A percentile compares a stretch with the other conserved stretches of the same genome.
Evolutionary conservation across 306 rosid genomes (phyloP).

Genomic region (Gastrolobium villosum): DNA sequence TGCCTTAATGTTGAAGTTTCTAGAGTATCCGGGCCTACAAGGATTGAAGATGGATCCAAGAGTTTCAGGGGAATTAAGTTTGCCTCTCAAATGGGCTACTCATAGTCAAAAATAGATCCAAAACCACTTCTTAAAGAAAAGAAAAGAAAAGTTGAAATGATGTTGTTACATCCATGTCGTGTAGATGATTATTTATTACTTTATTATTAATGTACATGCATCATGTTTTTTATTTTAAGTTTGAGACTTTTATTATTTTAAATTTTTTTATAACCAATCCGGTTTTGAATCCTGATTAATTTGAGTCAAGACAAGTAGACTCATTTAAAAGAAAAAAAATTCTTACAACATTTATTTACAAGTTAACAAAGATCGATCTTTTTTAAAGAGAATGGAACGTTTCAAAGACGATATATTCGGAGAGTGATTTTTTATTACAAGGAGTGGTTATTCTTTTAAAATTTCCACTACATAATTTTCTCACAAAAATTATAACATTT

Average conservation of each 20-base stretch:
- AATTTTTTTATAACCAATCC: too few species aligned
- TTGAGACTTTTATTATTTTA: too few species aligned
- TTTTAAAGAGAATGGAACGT: neutral
- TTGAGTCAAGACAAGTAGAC: too few species aligned
- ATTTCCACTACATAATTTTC: neutral
- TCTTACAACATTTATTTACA: too few species aligned
- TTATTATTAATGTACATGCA: neutral
- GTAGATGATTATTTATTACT: slow-evolving; percentile 1
- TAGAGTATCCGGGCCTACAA: slow-evolving; percentile 41
- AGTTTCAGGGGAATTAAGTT: slow-evolving; percentile 26
- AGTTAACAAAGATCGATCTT: too few species aligned
- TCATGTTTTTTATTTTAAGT: neutral
- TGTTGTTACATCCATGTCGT: neutral
- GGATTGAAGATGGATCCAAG: slow-evolving; percentile 21
- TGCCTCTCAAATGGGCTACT: slow-evolving; percentile 55
- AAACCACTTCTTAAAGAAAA: slow-evolving; percentile 44
- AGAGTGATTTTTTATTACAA: neutral
- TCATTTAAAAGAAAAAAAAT: too few species aligned
- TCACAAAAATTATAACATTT: neutral
- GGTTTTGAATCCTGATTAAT: too few species aligned
- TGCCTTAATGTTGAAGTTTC: slow-evolving; percentile 54
- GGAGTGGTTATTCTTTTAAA: neutral
- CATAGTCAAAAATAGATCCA: slow-evolving; percentile 47
- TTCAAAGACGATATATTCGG: neutral
- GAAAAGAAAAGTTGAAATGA: slow-evolving; percentile 33